Evolutionary conservation across 768 basidiomycete species (phyloP), one percentile per base, ranked within the genome.

Genomic region (Leccinum ochraceum): DNA sequence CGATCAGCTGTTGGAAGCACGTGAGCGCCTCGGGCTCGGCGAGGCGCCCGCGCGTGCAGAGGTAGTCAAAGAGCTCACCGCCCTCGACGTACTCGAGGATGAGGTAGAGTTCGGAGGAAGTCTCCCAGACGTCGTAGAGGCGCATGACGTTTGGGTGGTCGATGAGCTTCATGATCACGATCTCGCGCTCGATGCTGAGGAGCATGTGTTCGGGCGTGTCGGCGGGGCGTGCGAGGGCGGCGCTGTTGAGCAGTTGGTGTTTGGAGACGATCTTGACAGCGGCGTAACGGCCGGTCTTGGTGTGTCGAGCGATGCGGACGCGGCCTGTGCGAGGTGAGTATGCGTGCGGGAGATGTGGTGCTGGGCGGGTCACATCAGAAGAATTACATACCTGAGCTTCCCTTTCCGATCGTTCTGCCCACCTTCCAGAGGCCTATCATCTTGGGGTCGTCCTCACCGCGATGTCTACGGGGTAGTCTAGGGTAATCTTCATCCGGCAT

Each of bases 81-180:
- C 92, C 93, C 65, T 94, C 90, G 63, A 95, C 87, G 74, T 95
- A 97, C 77, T 98, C 95, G 67, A 96, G 86, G 67, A 98, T 89
- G 61, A 98, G 86, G 73, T 86, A 97, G 65, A 96, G 84, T 60
- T 95, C 88, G 34, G 85, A 83, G 4, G 89, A 89, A 0, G 94
- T 95, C 76, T 98, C 95, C 94, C 93, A 98, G 63, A 98, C 95
- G 71, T 98, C 95, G 77, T 94, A 95, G 30, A 98, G 84, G 59
- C 87, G 88, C 84, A 97, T 86, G 64, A 98, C 86, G 73, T 96
- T 95, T 2, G 95, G 95, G 71, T 98, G 94, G 63, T 95, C 89
- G 66, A 97, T 89, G 63, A 97, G 86, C 75, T 97, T 98, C 95
- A 98, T 95, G 69, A 97, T 88, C 61, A 95, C 93, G 55, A 97